Evolutionary conservation across 805 yeast species (phyloP).

Genomic region (Schizosaccharomyces lindneri): DNA sequence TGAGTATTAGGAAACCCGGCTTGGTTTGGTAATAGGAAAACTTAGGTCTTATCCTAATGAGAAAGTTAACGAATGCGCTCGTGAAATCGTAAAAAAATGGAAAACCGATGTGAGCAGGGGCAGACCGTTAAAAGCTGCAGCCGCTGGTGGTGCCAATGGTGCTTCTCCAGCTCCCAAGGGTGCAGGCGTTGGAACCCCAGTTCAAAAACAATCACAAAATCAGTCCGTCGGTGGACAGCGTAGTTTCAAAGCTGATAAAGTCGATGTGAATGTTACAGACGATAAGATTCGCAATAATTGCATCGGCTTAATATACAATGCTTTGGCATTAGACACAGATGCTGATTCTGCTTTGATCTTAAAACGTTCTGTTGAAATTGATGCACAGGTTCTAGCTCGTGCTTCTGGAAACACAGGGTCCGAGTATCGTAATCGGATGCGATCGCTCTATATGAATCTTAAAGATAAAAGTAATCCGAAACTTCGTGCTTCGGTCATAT

Average conservation of each 20-base stretch:
- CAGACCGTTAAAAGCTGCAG: neutral
- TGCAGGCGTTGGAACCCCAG: constrained; percentile 4
- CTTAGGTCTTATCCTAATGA: constrained; percentile 46
- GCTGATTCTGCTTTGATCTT: constrained; percentile 37
- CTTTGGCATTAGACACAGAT: constrained; percentile 58
- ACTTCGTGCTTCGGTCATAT: constrained; percentile 40
- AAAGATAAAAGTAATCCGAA: constrained; percentile 78
- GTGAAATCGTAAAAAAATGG: constrained; percentile 67
- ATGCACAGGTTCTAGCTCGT: constrained; percentile 34
- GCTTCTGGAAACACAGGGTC: constrained; percentile 29
- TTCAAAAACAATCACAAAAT: constrained; percentile 5
- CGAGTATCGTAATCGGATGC: constrained; percentile 53
- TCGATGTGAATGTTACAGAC: constrained; percentile 40
- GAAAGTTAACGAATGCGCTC: constrained; percentile 38
- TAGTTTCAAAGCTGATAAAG: constrained; percentile 52
- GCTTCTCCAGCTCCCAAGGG: constrained; percentile 6
- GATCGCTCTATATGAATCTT: constrained; percentile 67
- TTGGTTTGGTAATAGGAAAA: constrained; percentile 91
- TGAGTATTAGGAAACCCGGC: constrained; percentile 43
- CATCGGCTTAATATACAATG: constrained; percentile 62
- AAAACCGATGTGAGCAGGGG: constrained; percentile 28
- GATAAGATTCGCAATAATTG: constrained; percentile 68
- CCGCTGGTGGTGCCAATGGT: neutral
- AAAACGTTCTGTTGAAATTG: constrained; percentile 43
- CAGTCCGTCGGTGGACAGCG: constrained; percentile 25